Evolutionary conservation across 805 yeast species (phyloP), one percentile per base, ranked within the genome.

Genomic region (Zygoascus flipseniorum): DNA sequence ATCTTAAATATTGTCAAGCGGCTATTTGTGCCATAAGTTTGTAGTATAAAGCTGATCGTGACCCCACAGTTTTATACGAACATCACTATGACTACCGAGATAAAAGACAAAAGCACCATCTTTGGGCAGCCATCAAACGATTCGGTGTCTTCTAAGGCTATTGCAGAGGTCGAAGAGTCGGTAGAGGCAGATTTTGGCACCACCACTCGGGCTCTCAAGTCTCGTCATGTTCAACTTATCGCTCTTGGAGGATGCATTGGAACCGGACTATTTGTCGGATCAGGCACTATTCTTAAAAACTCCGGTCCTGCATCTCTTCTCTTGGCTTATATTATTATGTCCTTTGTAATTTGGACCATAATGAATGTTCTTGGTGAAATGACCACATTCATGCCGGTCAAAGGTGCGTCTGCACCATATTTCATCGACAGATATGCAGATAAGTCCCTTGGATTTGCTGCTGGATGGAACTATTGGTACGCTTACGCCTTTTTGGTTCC

Each of bases 231-330:
- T 57, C 76, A 81, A 52, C 80, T 84, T 85, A 81, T 84, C 62
- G 85, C 93, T 58, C 80, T 87, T 59, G 95, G 93, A 60, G 92
- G 93, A 60, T 86, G 92, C 11, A 69, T 86, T 51, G 93, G 93
- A 52, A 85, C 93, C 1, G 95, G 90, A 63, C 74, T 86, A 53
- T 72, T 86, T 59, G 83, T 86, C 59, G 89, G 90, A 62, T 83
- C 90, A 2, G 89, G 89, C 53, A 70, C 81, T n/a, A 82, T 90
- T 1, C 73, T 86, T 52, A 72, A 76, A 14, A 65, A 75, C 13
- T 89, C 87, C 13, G 95, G 95, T 8, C 92, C 68, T 5, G 79
- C 72, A 5, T 66, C 78, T 2, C 63, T 76, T 32, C 65, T 83
- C 44, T 76, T 86, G 51, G 79, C 87, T 3, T 88, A 86, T 64